Conservation (phyloP, 2,329 filamentous ascomycete species). For the Davidsoniella eucalypti region DNA sequence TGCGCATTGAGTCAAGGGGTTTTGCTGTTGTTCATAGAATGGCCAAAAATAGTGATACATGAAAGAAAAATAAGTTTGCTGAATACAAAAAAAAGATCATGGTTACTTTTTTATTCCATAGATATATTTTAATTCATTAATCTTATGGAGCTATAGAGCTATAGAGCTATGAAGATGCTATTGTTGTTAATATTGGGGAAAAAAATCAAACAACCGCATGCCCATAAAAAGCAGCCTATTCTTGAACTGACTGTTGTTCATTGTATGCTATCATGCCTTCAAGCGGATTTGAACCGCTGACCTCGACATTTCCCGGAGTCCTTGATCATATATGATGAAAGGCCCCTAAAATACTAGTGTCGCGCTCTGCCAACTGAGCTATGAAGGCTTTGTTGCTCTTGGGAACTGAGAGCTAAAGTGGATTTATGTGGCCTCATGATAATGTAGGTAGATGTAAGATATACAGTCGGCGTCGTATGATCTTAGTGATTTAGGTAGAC, state of each 20-base stretch:
- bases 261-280: neutral
- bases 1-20: no score
- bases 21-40: no score
- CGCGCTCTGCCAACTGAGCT: constrained; percentile 11
- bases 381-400: constrained; percentile 3
- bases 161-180: no score
- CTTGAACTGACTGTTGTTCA: neutral
- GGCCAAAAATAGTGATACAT: no score
- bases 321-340: neutral
- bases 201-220: neutral
- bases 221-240: neutral
- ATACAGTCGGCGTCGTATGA: neutral
- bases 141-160: no score
- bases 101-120: no score
- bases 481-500: no score
- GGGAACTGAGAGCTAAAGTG: neutral
- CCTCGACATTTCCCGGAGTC: constrained; percentile 6
- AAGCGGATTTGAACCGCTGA: constrained; percentile 12
- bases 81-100: no score
- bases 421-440: neutral
- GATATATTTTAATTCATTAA: no score
- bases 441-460: neutral
- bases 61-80: no score
- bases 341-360: constrained; percentile 8
- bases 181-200: neutral